These are phyloP conservation scores for Friedmanniomyces simplex DNA, from an alignment of 495 filamentous ascomycete species.

Conservation along the genomic window DNA sequence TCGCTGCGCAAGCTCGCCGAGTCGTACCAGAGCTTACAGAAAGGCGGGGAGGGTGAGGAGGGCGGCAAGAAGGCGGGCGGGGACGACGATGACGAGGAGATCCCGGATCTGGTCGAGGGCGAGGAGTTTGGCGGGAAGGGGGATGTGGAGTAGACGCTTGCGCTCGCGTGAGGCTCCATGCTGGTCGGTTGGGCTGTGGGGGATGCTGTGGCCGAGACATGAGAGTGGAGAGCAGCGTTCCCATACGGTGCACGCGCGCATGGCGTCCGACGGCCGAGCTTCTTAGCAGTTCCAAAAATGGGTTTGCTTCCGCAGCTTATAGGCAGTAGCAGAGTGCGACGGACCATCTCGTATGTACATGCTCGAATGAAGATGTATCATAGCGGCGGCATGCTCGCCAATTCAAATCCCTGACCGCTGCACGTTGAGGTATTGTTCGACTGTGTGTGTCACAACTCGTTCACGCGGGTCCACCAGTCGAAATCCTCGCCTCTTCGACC, in stretches of 20 bases:
- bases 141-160: constrained; percentile 68
- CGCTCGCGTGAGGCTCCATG: no score
- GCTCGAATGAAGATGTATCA: neutral
- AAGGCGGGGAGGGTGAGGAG: constrained; percentile 62
- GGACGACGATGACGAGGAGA: constrained; percentile 72
- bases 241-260: neutral
- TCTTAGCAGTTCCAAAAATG: no score
- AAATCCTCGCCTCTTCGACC: no score
- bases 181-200: no score
- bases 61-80: constrained; percentile 52
- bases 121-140: constrained; percentile 85
- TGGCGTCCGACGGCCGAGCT: neutral
- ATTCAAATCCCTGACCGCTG: no score
- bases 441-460: no score
- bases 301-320: no score
- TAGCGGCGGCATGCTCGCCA: neutral
- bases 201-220: no score
- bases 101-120: constrained; percentile 90
- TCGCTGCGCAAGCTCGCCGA: constrained; percentile 96
- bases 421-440: no score
- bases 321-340: neutral
- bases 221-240: no score
- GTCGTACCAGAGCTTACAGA: constrained; percentile 99
- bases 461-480: no score
- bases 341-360: neutral